A percentile compares a stretch with the other conserved stretches of the same genome.
phyloP scores from a whole-genome alignment of 1,284 basidiomycete genomes.

The Ganoderma lingzhi region DNA sequence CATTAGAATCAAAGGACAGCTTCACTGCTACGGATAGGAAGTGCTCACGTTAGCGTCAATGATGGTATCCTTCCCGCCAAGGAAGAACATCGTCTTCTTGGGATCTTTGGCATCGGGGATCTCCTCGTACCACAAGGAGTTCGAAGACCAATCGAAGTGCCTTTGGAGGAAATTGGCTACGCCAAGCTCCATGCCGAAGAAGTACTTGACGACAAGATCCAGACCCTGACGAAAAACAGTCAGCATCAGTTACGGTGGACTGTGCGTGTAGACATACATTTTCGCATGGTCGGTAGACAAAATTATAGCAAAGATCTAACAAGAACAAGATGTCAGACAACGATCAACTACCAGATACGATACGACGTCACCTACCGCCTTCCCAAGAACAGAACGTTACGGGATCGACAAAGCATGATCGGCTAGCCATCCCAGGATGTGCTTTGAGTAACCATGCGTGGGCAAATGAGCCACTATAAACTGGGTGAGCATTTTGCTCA shows the following conservation, averaged over 20 bases:
- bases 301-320: constrained; percentile 88
- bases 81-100: constrained; percentile 68
- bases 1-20: not conserved
- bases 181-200: constrained; percentile 86
- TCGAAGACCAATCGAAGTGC: constrained; percentile 89
- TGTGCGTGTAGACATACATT: constrained; percentile 52
- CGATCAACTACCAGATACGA: not conserved
- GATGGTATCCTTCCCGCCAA: constrained; percentile 85
- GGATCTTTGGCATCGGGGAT: constrained; percentile 80
- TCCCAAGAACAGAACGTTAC: constrained; percentile 92
- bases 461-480: constrained; percentile 69
- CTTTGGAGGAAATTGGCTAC: constrained; percentile 86
- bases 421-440: constrained; percentile 69
- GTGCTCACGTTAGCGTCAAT: constrained; percentile 70
- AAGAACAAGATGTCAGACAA: constrained; percentile 6
- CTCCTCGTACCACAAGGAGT: constrained; percentile 89
- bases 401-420: constrained; percentile 91
- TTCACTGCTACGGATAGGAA: not conserved
- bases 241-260: constrained; percentile 17
- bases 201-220: constrained; percentile 86
- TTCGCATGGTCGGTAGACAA: constrained; percentile 74
- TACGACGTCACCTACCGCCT: constrained; percentile 60
- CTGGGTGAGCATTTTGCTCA: constrained; percentile 20
- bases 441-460: constrained; percentile 90
- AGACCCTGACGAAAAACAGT: constrained; percentile 59